Percentiles rank a stretch among this genome's conserved stretches.
These are phyloP conservation scores for Gynostemma pentaphyllum DNA, from an alignment of 306 rosid genomes.

Conservation along the genomic window DNA sequence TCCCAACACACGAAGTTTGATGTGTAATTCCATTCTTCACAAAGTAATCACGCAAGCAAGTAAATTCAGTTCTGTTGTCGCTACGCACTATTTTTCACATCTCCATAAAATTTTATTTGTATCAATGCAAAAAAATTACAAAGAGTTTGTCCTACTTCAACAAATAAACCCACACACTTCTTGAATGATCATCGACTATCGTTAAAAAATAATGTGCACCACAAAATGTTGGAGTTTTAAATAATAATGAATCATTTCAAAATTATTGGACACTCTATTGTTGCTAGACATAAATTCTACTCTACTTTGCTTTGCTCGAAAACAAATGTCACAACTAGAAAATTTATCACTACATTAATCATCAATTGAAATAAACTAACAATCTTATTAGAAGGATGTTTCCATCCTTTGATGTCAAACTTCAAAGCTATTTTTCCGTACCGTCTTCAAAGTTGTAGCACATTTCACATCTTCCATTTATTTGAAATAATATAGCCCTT, in stretches of 20 bases:
- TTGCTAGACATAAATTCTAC: not conserved
- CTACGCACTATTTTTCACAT: not conserved
- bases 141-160: not conserved
- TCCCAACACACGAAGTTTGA: not conserved
- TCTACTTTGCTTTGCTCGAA: not conserved
- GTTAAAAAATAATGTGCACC: not conserved
- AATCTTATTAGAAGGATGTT: constrained; percentile 1
- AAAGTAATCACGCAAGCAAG: not conserved
- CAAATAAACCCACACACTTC: not conserved
- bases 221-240: not conserved
- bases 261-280: not conserved
- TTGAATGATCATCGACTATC: not conserved
- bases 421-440: not conserved
- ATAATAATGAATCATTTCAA: not conserved
- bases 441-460: not conserved
- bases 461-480: not conserved
- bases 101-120: not conserved
- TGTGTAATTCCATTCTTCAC: not conserved
- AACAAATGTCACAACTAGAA: not conserved
- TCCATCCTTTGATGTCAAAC: constrained; percentile 1
- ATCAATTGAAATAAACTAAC: not conserved
- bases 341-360: not conserved
- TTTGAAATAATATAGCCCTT: not conserved
- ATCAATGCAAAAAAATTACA: not conserved
- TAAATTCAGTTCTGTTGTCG: not conserved